Percentiles rank a stretch among this genome's conserved stretches.
Evolutionary conservation across 495 filamentous ascomycete species (phyloP).

Genomic region (Penicillium psychrofluorescens): DNA sequence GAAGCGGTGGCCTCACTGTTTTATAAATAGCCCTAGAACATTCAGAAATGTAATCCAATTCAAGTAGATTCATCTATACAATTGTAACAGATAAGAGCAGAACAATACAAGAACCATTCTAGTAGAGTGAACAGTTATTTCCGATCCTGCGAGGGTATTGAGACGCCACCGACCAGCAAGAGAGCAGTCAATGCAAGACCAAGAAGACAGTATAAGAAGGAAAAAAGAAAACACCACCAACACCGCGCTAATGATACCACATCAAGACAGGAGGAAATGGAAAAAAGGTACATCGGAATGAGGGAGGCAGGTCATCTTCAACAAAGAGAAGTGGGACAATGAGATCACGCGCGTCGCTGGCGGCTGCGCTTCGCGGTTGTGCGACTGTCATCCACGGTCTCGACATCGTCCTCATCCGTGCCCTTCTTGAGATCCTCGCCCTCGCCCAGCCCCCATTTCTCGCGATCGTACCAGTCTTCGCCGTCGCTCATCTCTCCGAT

Average conservation of each 20-base stretch:
- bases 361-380: slow-evolving; percentile 60
- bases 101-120: too few relatives aligned
- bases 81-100: too few relatives aligned
- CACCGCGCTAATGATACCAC: slow-evolving; percentile 16
- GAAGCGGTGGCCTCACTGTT: too few relatives aligned
- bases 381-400: slow-evolving; percentile 63
- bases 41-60: too few relatives aligned
- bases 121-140: too few relatives aligned
- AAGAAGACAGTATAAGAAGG: background rate
- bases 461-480: slow-evolving; percentile 92
- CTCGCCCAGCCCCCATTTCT: slow-evolving; percentile 72
- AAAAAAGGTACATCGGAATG: background rate
- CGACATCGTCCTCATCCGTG: slow-evolving; percentile 84
- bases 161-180: too few relatives aligned
- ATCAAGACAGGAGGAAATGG: slow-evolving; percentile 1
- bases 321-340: background rate
- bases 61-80: too few relatives aligned
- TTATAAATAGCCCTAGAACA: too few relatives aligned
- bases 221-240: slow-evolving; percentile 13
- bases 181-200: too few relatives aligned
- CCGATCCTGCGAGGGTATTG: too few relatives aligned
- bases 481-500: slow-evolving; percentile 81
- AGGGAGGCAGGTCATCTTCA: background rate
- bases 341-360: slow-evolving; percentile 17
- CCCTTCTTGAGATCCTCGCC: slow-evolving; percentile 81